Conservation (phyloP, 208 protist species). For the Trypanosoma cruzi region DNA sequence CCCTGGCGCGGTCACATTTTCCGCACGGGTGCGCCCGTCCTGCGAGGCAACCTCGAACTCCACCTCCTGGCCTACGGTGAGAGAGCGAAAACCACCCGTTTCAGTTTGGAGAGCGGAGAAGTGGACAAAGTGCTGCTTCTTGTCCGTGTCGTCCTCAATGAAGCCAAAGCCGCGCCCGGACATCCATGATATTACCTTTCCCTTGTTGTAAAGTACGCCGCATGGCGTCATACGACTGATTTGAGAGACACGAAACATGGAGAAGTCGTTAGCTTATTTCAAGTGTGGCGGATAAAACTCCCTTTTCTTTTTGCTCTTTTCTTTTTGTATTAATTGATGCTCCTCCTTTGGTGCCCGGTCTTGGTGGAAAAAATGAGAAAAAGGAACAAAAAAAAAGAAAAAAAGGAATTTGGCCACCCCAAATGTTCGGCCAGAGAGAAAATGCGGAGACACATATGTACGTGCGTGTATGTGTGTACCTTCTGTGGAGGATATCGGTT, state of each 20-base stretch:
- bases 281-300: conserved; percentile 8
- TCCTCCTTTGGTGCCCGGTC: background rate
- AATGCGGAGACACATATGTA: background rate
- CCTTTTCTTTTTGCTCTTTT: conserved; percentile 7
- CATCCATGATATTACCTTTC: conserved; percentile 91
- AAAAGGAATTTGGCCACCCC: background rate
- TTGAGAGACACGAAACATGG: conserved; percentile 71
- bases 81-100: conserved; percentile 80
- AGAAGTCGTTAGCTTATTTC: conserved; percentile 8
- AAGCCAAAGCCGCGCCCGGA: conserved; percentile 91
- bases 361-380: background rate
- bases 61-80: conserved; percentile 87
- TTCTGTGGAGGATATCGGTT: background rate
- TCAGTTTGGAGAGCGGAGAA: conserved; percentile 92
- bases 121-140: conserved; percentile 94
- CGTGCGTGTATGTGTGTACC: background rate
- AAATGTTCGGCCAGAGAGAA: background rate
- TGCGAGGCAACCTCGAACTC: conserved; percentile 90
- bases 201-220: conserved; percentile 74
- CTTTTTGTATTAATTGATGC: background rate
- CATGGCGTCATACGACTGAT: conserved; percentile 57
- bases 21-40: conserved; percentile 87
- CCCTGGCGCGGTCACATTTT: conserved; percentile 84
- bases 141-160: conserved; percentile 88
- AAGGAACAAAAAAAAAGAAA: background rate